Evolutionary conservation across 2,329 filamentous ascomycete genomes (phyloP).

Genomic region (Parascedosporium putredinis): DNA sequence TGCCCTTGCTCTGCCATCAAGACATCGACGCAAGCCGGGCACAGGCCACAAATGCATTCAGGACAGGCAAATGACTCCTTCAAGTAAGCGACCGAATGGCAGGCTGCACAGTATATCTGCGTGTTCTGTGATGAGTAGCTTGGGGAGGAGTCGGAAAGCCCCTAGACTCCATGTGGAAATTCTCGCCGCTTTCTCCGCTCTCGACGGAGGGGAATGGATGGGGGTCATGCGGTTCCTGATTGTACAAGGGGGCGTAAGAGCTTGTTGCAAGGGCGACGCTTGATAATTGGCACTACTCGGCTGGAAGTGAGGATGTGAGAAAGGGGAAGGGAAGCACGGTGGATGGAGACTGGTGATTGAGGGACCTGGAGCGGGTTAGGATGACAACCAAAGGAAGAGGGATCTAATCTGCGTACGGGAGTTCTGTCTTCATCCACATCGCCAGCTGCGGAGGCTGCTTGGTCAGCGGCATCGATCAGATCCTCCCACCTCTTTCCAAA

Average conservation of each 20-base stretch:
- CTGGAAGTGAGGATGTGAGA: conserved; percentile 49
- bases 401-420: conserved; percentile 49
- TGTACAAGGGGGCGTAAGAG: conserved; percentile 74
- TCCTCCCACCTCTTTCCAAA: conserved; percentile 94
- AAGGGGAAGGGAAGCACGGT: conserved; percentile 53
- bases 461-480: conserved; percentile 74
- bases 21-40: conserved; percentile 75
- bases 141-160: conserved; percentile 59
- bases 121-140: conserved; percentile 64
- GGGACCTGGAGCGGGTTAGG: conserved; percentile 37
- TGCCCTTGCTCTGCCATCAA: conserved; percentile 68
- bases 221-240: conserved; percentile 59
- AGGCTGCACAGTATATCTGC: conserved; percentile 88
- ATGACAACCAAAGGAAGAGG: not conserved
- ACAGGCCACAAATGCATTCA: conserved; percentile 90
- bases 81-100: conserved; percentile 64
- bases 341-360: conserved; percentile 54
- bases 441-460: conserved; percentile 74
- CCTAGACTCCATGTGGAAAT: conserved; percentile 59
- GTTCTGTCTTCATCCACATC: conserved; percentile 85
- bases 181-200: conserved; percentile 60
- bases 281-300: conserved; percentile 59
- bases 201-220: conserved; percentile 80
- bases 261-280: conserved; percentile 82
- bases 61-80: conserved; percentile 88